Percentiles rank a stretch among this genome's conserved stretches.
Evolutionary conservation across 73 alveolate genomes (phyloP).

Genomic region (Paraurostyla sp.): DNA sequence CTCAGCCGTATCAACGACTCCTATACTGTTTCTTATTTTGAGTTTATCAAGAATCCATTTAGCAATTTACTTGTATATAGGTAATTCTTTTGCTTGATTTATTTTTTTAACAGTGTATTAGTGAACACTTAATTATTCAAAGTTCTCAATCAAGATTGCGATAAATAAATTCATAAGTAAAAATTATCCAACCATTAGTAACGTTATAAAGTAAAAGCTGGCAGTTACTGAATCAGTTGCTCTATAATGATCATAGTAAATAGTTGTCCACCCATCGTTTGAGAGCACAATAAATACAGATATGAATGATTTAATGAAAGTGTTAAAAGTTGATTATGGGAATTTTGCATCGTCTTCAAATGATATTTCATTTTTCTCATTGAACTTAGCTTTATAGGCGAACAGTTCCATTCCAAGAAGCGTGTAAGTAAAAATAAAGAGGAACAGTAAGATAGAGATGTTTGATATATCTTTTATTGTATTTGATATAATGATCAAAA

Average conservation of each 20-base stretch:
- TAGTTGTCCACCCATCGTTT: slow-evolving; percentile 70
- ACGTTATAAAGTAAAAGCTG: slow-evolving; percentile 62
- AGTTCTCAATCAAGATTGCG: slow-evolving; percentile 72
- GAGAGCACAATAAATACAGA: slow-evolving; percentile 65
- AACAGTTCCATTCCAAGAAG: slow-evolving; percentile 60
- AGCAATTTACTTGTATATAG: neutral
- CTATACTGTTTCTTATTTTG: neutral
- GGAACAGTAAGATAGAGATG: slow-evolving; percentile 42
- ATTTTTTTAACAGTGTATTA: slow-evolving; percentile 22
- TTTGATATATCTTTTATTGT: slow-evolving; percentile 57
- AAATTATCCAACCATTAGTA: slow-evolving; percentile 56
- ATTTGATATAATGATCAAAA: slow-evolving; percentile 24
- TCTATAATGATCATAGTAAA: slow-evolving; percentile 67
- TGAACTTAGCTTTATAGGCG: slow-evolving; percentile 19
- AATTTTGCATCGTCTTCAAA: neutral
- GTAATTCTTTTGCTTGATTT: neutral
- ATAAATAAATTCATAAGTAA: slow-evolving; percentile 76
- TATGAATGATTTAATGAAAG: slow-evolving; percentile 37
- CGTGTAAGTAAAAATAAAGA: slow-evolving; percentile 62
- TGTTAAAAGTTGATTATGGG: slow-evolving; percentile 64
- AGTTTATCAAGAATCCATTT: neutral
- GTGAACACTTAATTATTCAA: slow-evolving; percentile 37
- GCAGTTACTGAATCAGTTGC: slow-evolving; percentile 31
- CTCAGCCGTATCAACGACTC: neutral
- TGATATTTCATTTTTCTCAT: neutral